A percentile compares a stretch with the other conserved stretches of the same genome.
Conservation (phyloP, 768 basidiomycete species). For the Leucocoprinus sp. region DNA sequence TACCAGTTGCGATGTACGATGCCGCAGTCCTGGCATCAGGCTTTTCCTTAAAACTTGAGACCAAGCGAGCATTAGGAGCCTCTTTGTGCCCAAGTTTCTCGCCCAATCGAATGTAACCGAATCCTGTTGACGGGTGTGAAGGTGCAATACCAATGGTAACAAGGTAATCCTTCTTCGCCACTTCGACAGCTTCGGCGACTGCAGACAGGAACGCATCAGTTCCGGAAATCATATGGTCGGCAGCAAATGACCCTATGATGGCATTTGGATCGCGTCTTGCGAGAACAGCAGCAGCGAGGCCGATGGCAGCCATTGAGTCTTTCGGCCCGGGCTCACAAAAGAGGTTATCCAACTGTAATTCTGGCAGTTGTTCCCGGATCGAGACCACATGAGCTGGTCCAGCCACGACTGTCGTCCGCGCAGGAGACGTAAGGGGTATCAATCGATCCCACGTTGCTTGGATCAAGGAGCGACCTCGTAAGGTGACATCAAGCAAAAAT, state of each 20-base stretch:
- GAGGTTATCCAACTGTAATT: constrained; percentile 58
- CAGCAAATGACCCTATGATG: constrained; percentile 82
- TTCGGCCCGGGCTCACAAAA: constrained; percentile 87
- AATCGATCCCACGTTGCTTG: constrained; percentile 90
- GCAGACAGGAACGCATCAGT: constrained; percentile 83
- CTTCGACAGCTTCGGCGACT: constrained; percentile 78
- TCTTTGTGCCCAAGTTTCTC: constrained; percentile 58
- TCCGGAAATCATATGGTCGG: constrained; percentile 91
- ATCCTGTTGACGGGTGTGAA: constrained; percentile 82
- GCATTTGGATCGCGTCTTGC: constrained; percentile 70
- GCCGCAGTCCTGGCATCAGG: constrained; percentile 85
- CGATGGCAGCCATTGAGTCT: constrained; percentile 87
- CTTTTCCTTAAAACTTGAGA: constrained; percentile 86
- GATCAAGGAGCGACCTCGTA: constrained; percentile 79
- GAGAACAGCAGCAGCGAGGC: constrained; percentile 77
- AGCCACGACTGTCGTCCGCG: constrained; percentile 76
- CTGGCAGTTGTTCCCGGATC: constrained; percentile 75
- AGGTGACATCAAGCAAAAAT: constrained; percentile 79
- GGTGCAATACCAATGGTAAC: constrained; percentile 89
- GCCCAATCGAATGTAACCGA: constrained; percentile 81
- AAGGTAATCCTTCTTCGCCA: constrained; percentile 69
- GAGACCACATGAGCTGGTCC: constrained; percentile 68
- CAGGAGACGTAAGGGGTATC: constrained; percentile 62
- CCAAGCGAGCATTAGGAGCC: constrained; percentile 76
- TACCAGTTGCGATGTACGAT: constrained; percentile 78